phyloP scores from a whole-genome alignment of 23 red algal genomes.

The Gracilaria vermiculophylla region DNA sequence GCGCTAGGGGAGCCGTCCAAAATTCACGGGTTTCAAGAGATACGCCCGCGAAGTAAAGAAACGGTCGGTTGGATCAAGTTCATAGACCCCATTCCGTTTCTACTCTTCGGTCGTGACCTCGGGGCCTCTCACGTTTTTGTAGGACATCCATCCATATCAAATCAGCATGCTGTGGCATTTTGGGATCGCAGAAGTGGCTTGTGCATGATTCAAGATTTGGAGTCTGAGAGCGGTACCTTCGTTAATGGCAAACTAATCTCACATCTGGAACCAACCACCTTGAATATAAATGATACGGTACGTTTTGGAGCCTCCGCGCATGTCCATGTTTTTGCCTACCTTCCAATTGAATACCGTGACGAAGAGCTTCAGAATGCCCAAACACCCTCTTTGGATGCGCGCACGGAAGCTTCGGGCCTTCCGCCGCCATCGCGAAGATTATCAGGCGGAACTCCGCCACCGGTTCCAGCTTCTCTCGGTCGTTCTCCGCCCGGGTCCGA shows the following conservation, averaged over 20 bases:
- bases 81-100: constrained; percentile 10
- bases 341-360: constrained; percentile 4
- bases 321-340: constrained; percentile 1
- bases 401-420: neutral
- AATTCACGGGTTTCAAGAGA: constrained; percentile 2
- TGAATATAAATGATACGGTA: neutral
- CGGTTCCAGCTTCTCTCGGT: neutral
- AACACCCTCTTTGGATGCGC: neutral
- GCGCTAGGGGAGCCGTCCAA: neutral
- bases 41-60: neutral
- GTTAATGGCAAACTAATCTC: neutral
- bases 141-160: constrained; percentile 31
- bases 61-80: constrained; percentile 38
- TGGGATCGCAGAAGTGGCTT: neutral
- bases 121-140: constrained; percentile 46
- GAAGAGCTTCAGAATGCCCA: neutral
- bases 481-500: neutral
- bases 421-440: neutral
- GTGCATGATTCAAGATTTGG: constrained; percentile 35
- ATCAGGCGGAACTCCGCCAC: neutral
- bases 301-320: constrained; percentile 19
- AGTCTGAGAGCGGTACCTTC: constrained; percentile 29
- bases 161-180: constrained; percentile 25
- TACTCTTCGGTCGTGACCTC: constrained; percentile 46
- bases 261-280: neutral